A percentile compares a stretch with the other conserved stretches of the same genome.
Conservation (phyloP, 331 rosid genomes). For the Quercus tomentella region DNA sequence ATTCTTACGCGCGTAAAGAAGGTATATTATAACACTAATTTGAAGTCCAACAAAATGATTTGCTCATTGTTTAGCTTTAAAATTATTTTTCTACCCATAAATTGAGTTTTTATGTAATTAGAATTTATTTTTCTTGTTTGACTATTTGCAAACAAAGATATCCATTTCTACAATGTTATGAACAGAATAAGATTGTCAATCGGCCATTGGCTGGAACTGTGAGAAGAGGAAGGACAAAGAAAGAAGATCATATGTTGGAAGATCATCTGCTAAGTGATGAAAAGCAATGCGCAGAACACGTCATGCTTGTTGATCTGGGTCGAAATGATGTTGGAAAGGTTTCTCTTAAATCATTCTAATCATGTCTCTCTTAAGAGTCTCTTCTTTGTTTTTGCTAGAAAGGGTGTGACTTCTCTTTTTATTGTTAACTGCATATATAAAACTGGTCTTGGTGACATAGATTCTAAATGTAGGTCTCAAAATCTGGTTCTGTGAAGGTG, state of each 20-base stretch:
- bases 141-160: constrained; percentile 1
- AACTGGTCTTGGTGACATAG: constrained; percentile 12
- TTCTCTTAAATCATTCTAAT: constrained; percentile 3
- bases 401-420: background rate
- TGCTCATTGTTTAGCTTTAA: background rate
- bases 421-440: constrained; percentile 1
- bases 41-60: background rate
- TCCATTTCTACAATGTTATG: constrained; percentile 16
- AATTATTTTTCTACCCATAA: background rate
- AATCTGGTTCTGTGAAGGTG: constrained; percentile 70
- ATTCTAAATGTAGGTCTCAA: constrained; percentile 56
- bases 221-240: constrained; percentile 63
- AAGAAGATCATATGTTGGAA: constrained; percentile 70
- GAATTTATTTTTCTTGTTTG: background rate
- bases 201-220: constrained; percentile 90
- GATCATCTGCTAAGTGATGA: constrained; percentile 57
- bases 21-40: constrained; percentile 29
- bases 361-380: too few relatives aligned
- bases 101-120: background rate
- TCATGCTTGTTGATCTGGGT: constrained; percentile 94
- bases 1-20: constrained; percentile 65
- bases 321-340: constrained; percentile 93
- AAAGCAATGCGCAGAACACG: constrained; percentile 85
- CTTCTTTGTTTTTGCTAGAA: background rate
- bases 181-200: constrained; percentile 61